Evolutionary conservation across 2,329 filamentous ascomycete genomes (phyloP), one percentile per base, ranked within the genome.

Genomic region (Clonostachys chloroleuca): DNA sequence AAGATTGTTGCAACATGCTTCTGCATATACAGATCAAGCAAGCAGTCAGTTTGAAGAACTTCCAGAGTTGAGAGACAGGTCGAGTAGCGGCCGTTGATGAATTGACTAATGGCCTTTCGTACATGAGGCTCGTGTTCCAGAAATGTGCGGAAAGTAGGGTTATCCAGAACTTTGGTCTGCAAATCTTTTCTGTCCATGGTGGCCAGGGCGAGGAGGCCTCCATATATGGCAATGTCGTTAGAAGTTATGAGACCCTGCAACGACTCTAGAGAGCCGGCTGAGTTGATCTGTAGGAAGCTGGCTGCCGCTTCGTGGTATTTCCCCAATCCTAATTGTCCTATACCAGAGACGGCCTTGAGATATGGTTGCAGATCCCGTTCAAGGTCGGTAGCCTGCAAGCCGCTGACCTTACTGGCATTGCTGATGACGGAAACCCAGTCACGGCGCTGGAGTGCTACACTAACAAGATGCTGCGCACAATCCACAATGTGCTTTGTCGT

Each of bases 81-180:
- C 10, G 88, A 86, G 66, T 96, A 99, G 57, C 95, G 89, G 51
- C 89, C 90, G 55, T 87, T 90, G 56, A 92, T 89, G 69, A 96
- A 99, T 62, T 89, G 85, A 8, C 81, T 82, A 56, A 99, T 87
- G 12, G 94, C 92, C 49, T 92, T 92, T 53, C 94, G 88, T 52
- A 99, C 87, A 59, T 97, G 92, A 5, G 92, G 91, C 66, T 97
- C 94, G 1, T 95, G 78, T 64, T 97, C 94, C 13, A 99, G 79
- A 61, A 94, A 96, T 42, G 80, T 83, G 45, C 94, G 86, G 71
- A 99, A 99, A 12, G 77, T 74, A 34, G 73, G 72, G 60, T 90
- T 95, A 36, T 94, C 89, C 1, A 99, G 79, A 3, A 97, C 90
- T 7, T 75, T 74, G 6, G 68, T 71, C 63, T 94, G 87, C 18